These are phyloP conservation scores for Candida krabiensis DNA, from an alignment of 805 yeast species.

Conservation along the genomic window DNA sequence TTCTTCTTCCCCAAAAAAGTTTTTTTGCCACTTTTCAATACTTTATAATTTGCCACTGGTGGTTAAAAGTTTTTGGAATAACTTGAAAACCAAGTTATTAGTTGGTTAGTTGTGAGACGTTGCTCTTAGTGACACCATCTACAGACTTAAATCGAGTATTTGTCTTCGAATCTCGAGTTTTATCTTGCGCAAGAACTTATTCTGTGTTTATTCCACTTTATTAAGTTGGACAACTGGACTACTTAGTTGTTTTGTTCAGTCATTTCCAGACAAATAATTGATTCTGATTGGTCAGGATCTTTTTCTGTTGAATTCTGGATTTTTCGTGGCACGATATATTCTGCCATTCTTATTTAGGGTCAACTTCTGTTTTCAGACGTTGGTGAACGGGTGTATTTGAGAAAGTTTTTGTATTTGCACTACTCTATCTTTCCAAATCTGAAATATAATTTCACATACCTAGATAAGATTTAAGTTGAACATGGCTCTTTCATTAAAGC, in stretches of 20 bases:
- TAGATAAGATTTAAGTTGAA: background rate
- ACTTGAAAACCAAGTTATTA: conserved; percentile 16
- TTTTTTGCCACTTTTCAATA: conserved; percentile 11
- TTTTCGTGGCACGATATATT: conserved; percentile 2
- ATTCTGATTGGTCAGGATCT: conserved; percentile 23
- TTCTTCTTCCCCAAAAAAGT: conserved; percentile 13
- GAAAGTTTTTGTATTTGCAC: background rate
- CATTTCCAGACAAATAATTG: conserved; percentile 14
- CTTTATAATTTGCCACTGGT: conserved; percentile 21
- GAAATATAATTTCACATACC: conserved; percentile 1
- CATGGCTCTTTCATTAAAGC: conserved; percentile 31
- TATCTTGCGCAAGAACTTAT: background rate
- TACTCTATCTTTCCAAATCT: conserved; percentile 3
- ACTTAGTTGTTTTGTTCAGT: conserved; percentile 40
- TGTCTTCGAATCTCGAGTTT: background rate
- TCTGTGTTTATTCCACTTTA: background rate
- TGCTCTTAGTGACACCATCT: background rate
- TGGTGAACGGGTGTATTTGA: background rate
- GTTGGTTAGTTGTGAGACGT: conserved; percentile 12
- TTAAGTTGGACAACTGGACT: conserved; percentile 28
- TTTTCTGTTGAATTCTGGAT: conserved; percentile 5
- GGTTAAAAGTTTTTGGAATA: conserved; percentile 9
- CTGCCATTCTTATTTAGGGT: conserved; percentile 1
- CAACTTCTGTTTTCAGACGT: no score
- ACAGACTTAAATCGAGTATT: background rate